Conservation (phyloP, 2,329 filamentous ascomycete genomes). For the Plectosphaerella plurivora region DNA sequence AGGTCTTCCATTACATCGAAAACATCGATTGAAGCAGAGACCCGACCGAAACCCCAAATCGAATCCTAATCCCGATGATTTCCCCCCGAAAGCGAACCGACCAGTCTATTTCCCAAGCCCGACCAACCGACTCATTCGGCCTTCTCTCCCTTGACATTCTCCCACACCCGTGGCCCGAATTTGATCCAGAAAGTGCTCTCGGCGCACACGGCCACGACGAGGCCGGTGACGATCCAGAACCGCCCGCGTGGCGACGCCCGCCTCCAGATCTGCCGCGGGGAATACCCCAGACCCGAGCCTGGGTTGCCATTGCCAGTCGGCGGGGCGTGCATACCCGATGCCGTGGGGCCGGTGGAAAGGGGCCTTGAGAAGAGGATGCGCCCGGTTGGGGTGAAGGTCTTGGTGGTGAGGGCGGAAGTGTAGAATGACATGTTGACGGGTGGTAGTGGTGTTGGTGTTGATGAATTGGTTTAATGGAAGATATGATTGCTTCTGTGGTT, state of each 20-base stretch:
- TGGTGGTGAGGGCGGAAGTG: not conserved
- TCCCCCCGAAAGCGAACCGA: too few relatives aligned
- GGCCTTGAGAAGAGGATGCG: not conserved
- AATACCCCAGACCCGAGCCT: not conserved
- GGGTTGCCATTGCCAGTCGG: not conserved
- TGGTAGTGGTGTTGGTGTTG: not conserved
- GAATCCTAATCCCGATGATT: too few relatives aligned
- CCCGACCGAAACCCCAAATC: too few relatives aligned
- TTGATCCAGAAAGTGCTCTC: not conserved
- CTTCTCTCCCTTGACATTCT: not conserved
- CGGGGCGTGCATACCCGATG: not conserved
- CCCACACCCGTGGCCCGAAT: not conserved
- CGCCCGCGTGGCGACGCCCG: not conserved
- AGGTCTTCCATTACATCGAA: too few relatives aligned
- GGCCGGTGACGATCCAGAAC: not conserved
- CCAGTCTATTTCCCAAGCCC: not conserved
- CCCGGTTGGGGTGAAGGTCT: not conserved
- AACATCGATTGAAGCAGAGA: too few relatives aligned
- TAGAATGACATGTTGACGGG: not conserved
- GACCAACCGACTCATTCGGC: not conserved
- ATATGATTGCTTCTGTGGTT: too few relatives aligned
- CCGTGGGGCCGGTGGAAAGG: not conserved
- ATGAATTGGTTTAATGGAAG: too few relatives aligned
- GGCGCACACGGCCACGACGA: not conserved
- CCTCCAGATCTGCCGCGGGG: constrained; percentile 1